Evolutionary conservation across 345 rosid genomes (phyloP).

Genomic region (Odontarrhena argentea): DNA sequence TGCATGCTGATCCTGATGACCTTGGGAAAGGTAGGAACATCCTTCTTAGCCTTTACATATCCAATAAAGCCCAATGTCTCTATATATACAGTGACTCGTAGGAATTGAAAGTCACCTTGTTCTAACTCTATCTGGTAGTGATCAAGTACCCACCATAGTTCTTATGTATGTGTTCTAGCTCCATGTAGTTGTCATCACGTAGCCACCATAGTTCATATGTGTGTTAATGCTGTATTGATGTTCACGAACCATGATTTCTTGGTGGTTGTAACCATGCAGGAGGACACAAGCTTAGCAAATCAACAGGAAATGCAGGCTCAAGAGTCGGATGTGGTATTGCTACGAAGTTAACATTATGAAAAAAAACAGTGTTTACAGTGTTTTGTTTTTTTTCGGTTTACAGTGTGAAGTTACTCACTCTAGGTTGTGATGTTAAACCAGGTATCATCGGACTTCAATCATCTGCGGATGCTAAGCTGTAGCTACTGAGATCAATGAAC

Average conservation of each 20-base stretch:
- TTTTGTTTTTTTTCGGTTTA: background rate
- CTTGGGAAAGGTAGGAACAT: slow-evolving; percentile 72
- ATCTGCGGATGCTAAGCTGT: slow-evolving; percentile 49
- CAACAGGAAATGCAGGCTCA: slow-evolving; percentile 93
- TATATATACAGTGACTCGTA: background rate
- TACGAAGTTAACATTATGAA: background rate
- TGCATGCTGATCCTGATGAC: slow-evolving; percentile 91
- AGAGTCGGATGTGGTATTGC: slow-evolving; percentile 86
- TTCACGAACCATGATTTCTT: background rate
- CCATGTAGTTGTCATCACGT: slow-evolving; percentile 13
- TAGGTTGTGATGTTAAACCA: slow-evolving; percentile 39
- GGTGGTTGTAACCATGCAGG: slow-evolving; percentile 46
- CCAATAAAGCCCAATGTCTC: background rate
- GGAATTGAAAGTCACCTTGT: background rate
- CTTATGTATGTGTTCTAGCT: background rate
- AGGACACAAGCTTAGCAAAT: slow-evolving; percentile 87
- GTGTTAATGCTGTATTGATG: background rate
- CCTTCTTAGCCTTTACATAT: slow-evolving; percentile 2
- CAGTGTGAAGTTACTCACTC: background rate
- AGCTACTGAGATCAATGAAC: slow-evolving; percentile 19
- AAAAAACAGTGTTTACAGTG: background rate
- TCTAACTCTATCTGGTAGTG: slow-evolving; percentile 8
- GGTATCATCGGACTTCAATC: slow-evolving; percentile 89
- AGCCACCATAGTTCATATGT: background rate
- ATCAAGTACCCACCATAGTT: background rate